These are phyloP conservation scores for Suaeda aralocaspica DNA, from an alignment of 148 eudicot species.

Conservation along the genomic window DNA sequence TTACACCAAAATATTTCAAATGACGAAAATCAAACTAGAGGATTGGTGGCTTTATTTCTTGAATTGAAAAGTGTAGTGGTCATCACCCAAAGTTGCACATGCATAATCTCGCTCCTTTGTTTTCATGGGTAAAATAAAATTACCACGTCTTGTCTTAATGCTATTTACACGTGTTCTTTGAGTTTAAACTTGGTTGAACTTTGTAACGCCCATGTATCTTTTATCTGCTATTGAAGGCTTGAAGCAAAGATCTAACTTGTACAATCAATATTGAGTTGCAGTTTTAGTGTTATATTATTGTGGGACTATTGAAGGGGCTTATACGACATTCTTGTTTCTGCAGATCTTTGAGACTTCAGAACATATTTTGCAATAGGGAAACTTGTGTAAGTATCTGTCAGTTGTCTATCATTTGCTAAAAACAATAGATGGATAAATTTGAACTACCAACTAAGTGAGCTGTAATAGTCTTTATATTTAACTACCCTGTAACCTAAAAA, in stretches of 20 bases:
- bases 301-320: conserved; percentile 15
- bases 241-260: not conserved
- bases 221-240: not conserved
- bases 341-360: conserved; percentile 81
- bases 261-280: not conserved
- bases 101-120: not conserved
- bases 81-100: not conserved
- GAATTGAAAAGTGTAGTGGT: not conserved
- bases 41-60: not conserved
- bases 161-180: not conserved
- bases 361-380: conserved; percentile 60
- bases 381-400: conserved; percentile 58
- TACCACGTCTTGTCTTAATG: too few relatives aligned
- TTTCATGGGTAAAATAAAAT: too few relatives aligned
- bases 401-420: not conserved
- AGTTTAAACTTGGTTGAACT: not conserved
- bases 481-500: too few relatives aligned
- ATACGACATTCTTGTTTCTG: conserved; percentile 20
- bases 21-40: too few relatives aligned
- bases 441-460: not conserved
- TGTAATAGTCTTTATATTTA: too few relatives aligned
- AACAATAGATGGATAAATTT: not conserved
- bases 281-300: not conserved
- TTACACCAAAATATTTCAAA: not conserved
- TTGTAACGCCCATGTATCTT: not conserved